These are phyloP conservation scores for Begonia loranthoides DNA, from an alignment of 306 rosid species.

Conservation along the genomic window DNA sequence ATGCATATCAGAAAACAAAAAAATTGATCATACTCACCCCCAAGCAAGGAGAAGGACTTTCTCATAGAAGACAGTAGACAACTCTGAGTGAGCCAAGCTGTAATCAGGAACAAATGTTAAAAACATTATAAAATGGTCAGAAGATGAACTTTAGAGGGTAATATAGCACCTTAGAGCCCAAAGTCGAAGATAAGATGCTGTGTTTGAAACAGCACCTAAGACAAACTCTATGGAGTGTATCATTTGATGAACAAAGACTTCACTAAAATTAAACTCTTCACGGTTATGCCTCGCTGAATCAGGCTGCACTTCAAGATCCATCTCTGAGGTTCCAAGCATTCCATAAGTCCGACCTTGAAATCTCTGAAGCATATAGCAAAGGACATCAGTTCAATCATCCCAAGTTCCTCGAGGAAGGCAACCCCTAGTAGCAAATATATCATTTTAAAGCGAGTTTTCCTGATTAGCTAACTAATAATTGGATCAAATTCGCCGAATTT, in stretches of 20 bases:
- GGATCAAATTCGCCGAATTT: too few species aligned
- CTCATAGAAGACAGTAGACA: constrained; percentile 96
- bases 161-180: constrained; percentile 88
- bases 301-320: constrained; percentile 81
- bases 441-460: too few species aligned
- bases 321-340: constrained; percentile 68
- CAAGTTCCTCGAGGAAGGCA: neutral
- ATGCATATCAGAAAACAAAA: neutral
- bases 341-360: constrained; percentile 93
- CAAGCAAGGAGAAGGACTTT: constrained; percentile 93
- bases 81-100: constrained; percentile 99
- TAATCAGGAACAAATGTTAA: constrained; percentile 18
- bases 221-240: constrained; percentile 95
- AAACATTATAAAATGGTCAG: constrained; percentile 5
- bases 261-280: constrained; percentile 89
- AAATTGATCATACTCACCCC: constrained; percentile 60
- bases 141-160: constrained; percentile 7
- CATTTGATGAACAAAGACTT: constrained; percentile 98
- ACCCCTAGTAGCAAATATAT: too few species aligned
- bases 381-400: neutral
- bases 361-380: constrained; percentile 42
- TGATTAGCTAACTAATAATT: too few species aligned
- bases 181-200: constrained; percentile 98
- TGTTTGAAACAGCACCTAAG: constrained; percentile 97
- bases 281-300: constrained; percentile 77